Base-by-base conservation (phyloP, 805 yeast species). In the Kluyveromyces lactis region DNA sequence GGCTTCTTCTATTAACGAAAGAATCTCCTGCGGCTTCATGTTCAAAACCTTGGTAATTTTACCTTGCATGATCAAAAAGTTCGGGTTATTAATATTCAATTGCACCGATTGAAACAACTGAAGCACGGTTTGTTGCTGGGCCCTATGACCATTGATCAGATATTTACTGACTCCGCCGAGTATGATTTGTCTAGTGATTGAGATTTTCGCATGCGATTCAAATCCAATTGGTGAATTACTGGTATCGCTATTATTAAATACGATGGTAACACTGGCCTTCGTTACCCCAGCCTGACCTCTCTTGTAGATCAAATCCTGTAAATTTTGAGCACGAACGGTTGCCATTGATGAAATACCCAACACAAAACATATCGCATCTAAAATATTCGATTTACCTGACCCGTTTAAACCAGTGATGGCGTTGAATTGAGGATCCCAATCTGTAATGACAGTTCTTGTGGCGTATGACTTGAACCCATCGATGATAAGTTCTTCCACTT, bases 391-490 rank as follows among this genome's bases (percentile, higher is more conserved):
- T 56, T 92, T 92, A 4, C 99, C 99, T 0, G 96, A 86, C 8
- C 99, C 99, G 58, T 92, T 92, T 36, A 92, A 71, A 6, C 99
- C 99, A 0, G 98, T 94, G 57, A 92, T 90, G 52, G 97, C 96
- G 64, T 94, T 92, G 65, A 92, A 94, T 63, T 84, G 95, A 1
- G 85, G 74, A 62, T 92, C 99, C 98, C 98, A 94, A 19, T 80
- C 84, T 2, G 95, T 75, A 24, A 92, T 85, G 23, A 89, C 97
- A 1, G 98, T 92, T 67, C 97, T 81, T 1, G 95, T 83, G 19
- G 97, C 96, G 53, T 92, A 92, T 17, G 97, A 86, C 67, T 92
- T 92, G 75, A 92, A 92, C 33, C 99, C 99, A 63, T 92, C 98
- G 35, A 92, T 80, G 45, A 92, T 89, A 41, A 92, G 74, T 58